phyloP scores from a whole-genome alignment of 768 basidiomycete genomes.

The Kondoa malvinella region DNA sequence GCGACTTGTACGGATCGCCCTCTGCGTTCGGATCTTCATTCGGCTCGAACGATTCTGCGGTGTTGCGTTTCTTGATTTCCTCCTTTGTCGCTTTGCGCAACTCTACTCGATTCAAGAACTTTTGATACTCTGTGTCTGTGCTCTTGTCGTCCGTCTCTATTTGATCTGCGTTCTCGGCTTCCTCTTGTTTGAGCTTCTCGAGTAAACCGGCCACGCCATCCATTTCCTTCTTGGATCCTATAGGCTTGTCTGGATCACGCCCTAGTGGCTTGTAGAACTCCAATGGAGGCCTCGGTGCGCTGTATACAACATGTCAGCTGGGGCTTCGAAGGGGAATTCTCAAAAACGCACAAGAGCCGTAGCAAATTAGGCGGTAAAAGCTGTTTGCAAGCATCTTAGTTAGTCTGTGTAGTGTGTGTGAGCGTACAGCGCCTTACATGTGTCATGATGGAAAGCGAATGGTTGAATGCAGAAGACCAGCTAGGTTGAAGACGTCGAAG shows the following conservation, averaged over 20 bases:
- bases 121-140: constrained; percentile 11
- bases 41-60: constrained; percentile 54
- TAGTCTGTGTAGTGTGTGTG: background rate
- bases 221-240: constrained; percentile 12
- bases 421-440: background rate
- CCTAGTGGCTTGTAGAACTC: constrained; percentile 73
- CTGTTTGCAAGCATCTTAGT: constrained; percentile 37
- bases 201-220: constrained; percentile 61
- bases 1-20: constrained; percentile 94
- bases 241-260: constrained; percentile 48
- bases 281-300: constrained; percentile 60
- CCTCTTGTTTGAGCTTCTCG: constrained; percentile 53
- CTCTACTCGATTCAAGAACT: constrained; percentile 28
- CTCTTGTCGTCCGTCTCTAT: constrained; percentile 4
- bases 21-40: constrained; percentile 74
- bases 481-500: no score
- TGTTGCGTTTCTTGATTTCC: constrained; percentile 12
- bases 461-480: no score
- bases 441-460: background rate
- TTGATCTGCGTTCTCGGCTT: constrained; percentile 23
- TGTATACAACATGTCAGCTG: background rate
- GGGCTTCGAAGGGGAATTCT: background rate
- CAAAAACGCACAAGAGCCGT: constrained; percentile 58
- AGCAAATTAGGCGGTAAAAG: constrained; percentile 87
- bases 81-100: constrained; percentile 13